Conservation (phyloP, 2,329 filamentous ascomycete genomes). For the Colletotrichum tropicale region DNA sequence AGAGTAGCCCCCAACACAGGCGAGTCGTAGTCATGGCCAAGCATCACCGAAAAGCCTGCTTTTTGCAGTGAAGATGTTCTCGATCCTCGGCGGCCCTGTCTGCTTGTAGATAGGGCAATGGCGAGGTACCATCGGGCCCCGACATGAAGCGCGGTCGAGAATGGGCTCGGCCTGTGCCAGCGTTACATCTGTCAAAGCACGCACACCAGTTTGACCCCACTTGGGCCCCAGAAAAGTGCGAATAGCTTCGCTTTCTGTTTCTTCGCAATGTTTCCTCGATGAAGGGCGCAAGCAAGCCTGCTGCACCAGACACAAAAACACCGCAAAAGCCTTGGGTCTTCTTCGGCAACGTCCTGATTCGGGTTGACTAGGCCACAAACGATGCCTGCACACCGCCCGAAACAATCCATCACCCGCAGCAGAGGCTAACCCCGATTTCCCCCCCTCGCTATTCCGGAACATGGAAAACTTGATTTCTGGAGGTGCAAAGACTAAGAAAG, state of each 20-base stretch:
- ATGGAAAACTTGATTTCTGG: slow-evolving; percentile 3
- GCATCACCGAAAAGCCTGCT: not conserved
- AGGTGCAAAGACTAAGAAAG: not conserved
- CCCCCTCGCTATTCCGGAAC: not conserved
- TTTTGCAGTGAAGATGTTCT: not conserved
- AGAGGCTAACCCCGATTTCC: not conserved
- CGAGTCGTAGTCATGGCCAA: not conserved
- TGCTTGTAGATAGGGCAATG: not conserved
- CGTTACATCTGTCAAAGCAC: slow-evolving; percentile 2
- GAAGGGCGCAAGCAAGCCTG: not conserved
- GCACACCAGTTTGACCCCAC: not conserved
- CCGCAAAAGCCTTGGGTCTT: not conserved
- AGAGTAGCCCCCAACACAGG: not conserved
- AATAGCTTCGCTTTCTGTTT: slow-evolving; percentile 14
- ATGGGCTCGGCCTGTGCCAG: slow-evolving; percentile 8
- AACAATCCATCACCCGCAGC: not conserved
- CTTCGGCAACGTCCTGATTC: not conserved
- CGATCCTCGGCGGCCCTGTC: not conserved
- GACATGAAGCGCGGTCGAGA: not conserved
- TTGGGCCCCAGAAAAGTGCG: not conserved
- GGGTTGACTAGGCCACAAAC: not conserved
- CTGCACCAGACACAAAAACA: not conserved
- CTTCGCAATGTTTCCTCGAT: not conserved
- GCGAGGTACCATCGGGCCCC: not conserved
- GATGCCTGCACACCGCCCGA: not conserved